Evolutionary conservation across 2,329 filamentous ascomycete species (phyloP), one percentile per base, ranked within the genome.

Genomic region (Nothophoma quercina): DNA sequence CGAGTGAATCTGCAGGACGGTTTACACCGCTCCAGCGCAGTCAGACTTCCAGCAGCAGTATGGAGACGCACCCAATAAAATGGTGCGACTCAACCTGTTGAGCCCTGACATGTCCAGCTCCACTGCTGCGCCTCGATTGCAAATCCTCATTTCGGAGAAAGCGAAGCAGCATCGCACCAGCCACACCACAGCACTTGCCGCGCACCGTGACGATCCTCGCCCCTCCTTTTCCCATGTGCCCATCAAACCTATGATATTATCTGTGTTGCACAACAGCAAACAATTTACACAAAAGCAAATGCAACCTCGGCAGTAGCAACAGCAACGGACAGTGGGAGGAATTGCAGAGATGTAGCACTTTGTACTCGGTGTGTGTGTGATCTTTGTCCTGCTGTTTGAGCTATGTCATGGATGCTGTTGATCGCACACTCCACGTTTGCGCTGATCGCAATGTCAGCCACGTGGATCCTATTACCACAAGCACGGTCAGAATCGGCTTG

Each of bases 391-490:
- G 30, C 5, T 33, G 48, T 51, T 51, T 41, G 29, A 40, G 22
- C 15, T 21, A 18, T 52, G 49, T 40, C 49, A 41, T 32, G 25
- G 29, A 33, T 46, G 19, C 5, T 21, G 49, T 15, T 28, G 49
- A 46, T 52, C 49, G 38, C 23, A 36, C 41, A 35, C 35, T 46
- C 49, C 49, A 41, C 30, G 35, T 30, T 22, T 32, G 18, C n/a
- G 42, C 42, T 46, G 49, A 46, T 52, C 49, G 42, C 36, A 25
- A 46, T 52, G 13, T 22, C 48, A 35, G 41, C 49, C 49, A 52
- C 49, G 49, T 52, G 49, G 35, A 32, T 33, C 42, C 35, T 23
- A 10, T 34, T 16, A 13, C 16, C n/a, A 21, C 21, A 8, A 9
- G 15, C 25, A 23, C 36, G 49, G 43, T 43, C 43, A 36, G 38